Evolutionary conservation across 345 rosid genomes (phyloP).

Genomic region (Rhizophora apiculata): DNA sequence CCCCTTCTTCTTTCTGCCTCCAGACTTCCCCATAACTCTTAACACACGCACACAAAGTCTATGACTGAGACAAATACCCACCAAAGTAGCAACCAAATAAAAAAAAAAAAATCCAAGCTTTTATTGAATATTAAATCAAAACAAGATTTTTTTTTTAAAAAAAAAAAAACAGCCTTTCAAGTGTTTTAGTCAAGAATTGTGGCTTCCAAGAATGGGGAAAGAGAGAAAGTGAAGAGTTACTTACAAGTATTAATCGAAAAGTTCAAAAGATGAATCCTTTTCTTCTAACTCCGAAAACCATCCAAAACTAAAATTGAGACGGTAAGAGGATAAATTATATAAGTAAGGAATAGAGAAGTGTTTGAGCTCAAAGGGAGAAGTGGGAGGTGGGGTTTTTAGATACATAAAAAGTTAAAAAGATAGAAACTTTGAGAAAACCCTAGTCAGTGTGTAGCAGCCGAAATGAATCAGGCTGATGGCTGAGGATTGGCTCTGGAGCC

Average conservation of each 20-base stretch:
- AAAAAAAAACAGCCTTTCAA: neutral
- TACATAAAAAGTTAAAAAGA: neutral
- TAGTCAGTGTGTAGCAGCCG: no score
- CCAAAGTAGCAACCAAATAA: neutral
- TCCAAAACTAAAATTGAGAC: neutral
- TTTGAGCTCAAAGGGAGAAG: neutral
- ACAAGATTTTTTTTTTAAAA: neutral
- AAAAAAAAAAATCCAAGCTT: neutral
- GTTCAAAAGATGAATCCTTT: constrained; percentile 8
- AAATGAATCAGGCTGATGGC: no score
- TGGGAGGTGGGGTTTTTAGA: neutral
- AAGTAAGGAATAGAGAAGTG: neutral
- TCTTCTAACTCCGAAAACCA: neutral
- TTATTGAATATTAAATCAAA: neutral
- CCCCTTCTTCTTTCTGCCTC: constrained; percentile 77
- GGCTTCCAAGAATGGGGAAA: neutral
- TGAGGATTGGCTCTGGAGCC: neutral
- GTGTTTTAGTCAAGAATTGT: neutral
- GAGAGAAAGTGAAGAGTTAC: neutral
- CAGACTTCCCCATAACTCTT: constrained; percentile 77
- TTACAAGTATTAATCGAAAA: constrained; percentile 8
- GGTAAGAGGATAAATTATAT: neutral
- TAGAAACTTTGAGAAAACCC: neutral
- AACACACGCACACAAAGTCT: neutral
- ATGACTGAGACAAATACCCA: neutral